Evolutionary conservation across 768 basidiomycete genomes (phyloP).

Genomic region (Cubamyces sp.): DNA sequence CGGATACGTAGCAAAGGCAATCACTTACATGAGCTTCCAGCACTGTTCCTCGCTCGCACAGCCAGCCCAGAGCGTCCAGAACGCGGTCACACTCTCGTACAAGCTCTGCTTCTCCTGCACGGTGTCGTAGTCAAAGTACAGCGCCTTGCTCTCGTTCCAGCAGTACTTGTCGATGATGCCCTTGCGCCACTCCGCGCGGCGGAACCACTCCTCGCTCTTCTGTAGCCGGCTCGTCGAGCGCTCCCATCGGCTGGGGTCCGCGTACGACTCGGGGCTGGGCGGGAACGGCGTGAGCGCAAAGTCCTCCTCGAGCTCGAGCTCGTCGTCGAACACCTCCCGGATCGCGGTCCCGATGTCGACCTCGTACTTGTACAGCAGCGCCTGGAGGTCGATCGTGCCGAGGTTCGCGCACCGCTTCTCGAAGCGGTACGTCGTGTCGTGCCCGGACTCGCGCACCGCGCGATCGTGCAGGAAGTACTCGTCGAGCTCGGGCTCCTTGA

Average conservation of each 20-base stretch:
- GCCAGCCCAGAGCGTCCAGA: conserved; percentile 98
- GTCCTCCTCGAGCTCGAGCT: conserved; percentile 90
- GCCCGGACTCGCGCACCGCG: conserved; percentile 93
- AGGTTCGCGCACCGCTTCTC: conserved; percentile 98
- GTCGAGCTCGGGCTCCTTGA: conserved; percentile 88
- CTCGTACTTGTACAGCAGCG: conserved; percentile 97
- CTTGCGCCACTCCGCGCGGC: conserved; percentile 82
- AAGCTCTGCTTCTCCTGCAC: conserved; percentile 87
- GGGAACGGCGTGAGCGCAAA: conserved; percentile 94
- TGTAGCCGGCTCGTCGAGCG: conserved; percentile 64
- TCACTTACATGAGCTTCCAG: conserved; percentile 86
- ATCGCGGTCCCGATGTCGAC: conserved; percentile 98
- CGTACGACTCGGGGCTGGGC: conserved; percentile 71
- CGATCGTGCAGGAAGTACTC: conserved; percentile 98
- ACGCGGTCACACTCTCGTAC: conserved; percentile 96
- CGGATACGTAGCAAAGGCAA: not conserved
- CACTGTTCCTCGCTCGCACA: conserved; percentile 96
- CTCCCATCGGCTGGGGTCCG: conserved; percentile 57
- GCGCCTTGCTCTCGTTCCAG: conserved; percentile 94
- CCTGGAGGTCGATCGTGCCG: conserved; percentile 94
- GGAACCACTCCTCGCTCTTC: conserved; percentile 90
- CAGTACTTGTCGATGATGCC: conserved; percentile 90
- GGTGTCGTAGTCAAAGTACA: conserved; percentile 98
- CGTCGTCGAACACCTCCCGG: conserved; percentile 91
- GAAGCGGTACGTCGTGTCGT: conserved; percentile 96